Conservation (phyloP, 164 flowering plant genomes). For the Tinospora cordifolia region DNA sequence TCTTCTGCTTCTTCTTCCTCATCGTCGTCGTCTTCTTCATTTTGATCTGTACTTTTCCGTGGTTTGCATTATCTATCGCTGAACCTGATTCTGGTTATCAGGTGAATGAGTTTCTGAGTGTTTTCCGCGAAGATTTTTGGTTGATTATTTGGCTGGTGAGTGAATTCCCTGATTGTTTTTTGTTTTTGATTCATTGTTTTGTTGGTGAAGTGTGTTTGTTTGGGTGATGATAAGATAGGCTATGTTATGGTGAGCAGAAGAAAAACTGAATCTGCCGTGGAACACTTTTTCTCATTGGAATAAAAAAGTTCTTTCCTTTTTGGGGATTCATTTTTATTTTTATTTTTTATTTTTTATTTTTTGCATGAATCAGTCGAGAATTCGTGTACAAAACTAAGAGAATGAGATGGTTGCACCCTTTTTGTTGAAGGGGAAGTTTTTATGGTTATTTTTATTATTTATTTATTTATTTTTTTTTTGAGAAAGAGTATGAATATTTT, state of each 20-base stretch:
- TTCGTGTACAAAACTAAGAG: not conserved
- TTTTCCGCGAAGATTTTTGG: not conserved
- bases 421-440: not conserved
- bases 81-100: not conserved
- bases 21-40: too few species aligned
- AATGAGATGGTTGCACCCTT: not conserved
- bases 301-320: not conserved
- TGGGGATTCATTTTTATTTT: too few species aligned
- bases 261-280: not conserved
- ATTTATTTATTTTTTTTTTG: not conserved
- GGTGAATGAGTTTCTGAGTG: not conserved
- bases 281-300: not conserved
- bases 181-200: not conserved
- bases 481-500: not conserved
- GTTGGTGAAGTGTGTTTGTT: not conserved
- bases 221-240: not conserved
- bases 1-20: not conserved
- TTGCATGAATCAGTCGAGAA: not conserved
- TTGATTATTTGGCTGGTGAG: not conserved
- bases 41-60: not conserved
- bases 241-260: too few species aligned
- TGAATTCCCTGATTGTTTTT: not conserved
- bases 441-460: not conserved
- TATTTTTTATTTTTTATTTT: too few species aligned
- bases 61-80: not conserved